Percentiles rank a stretch among this genome's conserved stretches.
These are phyloP conservation scores for Euphorbia schlechtendalii DNA, from an alignment of 441 rosid species.

Conservation along the genomic window DNA sequence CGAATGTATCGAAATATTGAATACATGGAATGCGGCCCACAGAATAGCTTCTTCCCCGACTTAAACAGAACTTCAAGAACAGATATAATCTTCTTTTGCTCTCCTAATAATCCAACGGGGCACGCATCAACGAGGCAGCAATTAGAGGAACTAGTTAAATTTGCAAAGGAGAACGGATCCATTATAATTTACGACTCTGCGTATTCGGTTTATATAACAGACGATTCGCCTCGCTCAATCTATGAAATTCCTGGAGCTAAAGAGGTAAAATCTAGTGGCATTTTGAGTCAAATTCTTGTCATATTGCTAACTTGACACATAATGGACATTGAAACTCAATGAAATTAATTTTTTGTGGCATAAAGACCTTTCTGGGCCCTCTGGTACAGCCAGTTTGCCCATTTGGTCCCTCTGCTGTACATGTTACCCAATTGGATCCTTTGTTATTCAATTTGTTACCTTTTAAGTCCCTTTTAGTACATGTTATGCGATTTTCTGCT, in stretches of 20 bases:
- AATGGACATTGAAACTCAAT: too few species aligned
- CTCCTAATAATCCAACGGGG: constrained; percentile 77
- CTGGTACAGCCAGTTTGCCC: too few species aligned
- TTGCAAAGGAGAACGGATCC: constrained; percentile 58
- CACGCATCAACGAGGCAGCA: constrained; percentile 50
- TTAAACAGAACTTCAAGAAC: constrained; percentile 37
- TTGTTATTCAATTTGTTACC: too few species aligned
- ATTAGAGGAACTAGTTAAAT: constrained; percentile 44
- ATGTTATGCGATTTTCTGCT: too few species aligned
- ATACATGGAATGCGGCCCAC: constrained; percentile 48
- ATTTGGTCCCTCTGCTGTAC: too few species aligned
- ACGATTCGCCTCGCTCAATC: constrained; percentile 58
- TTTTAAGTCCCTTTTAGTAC: too few species aligned
- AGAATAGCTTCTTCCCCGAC: constrained; percentile 55
- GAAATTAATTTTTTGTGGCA: neutral
- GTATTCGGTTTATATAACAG: constrained; percentile 47
- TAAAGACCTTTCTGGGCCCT: too few species aligned
- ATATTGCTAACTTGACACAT: neutral
- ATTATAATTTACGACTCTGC: constrained; percentile 59
- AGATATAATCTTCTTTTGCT: constrained; percentile 71
- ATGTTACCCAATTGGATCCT: too few species aligned
- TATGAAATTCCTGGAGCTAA: constrained; percentile 68
- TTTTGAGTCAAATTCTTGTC: neutral
- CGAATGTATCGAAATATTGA: constrained; percentile 47
- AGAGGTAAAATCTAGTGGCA: constrained; percentile 36